Evolutionary conservation across 345 rosid genomes (phyloP), one percentile per base, ranked within the genome.

Genomic region (Physaria fendleri): DNA sequence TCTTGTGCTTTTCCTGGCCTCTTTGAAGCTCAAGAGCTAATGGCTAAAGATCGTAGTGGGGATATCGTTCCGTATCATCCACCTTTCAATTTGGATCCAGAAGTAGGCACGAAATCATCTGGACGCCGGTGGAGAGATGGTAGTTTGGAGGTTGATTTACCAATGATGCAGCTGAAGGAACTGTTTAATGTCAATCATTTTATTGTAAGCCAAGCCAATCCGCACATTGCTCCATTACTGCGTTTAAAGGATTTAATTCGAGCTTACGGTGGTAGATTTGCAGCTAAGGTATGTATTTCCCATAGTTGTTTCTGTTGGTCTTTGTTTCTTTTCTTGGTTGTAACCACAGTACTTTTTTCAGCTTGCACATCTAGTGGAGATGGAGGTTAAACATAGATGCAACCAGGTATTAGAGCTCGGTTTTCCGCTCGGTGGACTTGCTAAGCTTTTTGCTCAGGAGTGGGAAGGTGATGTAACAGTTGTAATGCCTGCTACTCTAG

Each of bases 381-480:
- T 89, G 95, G 99, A 93, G 78, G 88, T 87, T 34, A 93, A 93
- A 69, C 97, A 93, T 74, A 87, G 97, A 76, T 93, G 88, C 71
- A 82, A 77, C 68, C 99, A 93, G 54, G 74, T 85, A 11, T 33
- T 89, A 69, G 95, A 85, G 76, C 94, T 93, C 4, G 99, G 99
- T 37, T 93, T 93, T 74, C 99, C 91, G 0, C 65, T 93, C 0
- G 97, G 99, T 49, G 97, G 99, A 73, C 57, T 93, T 7, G 95
- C 99, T 18, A 85, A 74, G 81, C 82, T 93, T 39, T 89, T 87
- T 75, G 91, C 97, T 68, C 99, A 93, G 68, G 99, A 93, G 33
- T 89, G 99, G 99, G 99, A 93, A 70, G 99, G 99, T 4, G 99
- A 93, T 68, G 90, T 93, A 57, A 93, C 97, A 40, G 94, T 93